A percentile compares a stretch with the other conserved stretches of the same genome.
phyloP scores from a whole-genome alignment of 2,329 filamentous ascomycete species.

The Epichloe gansuensis region DNA sequence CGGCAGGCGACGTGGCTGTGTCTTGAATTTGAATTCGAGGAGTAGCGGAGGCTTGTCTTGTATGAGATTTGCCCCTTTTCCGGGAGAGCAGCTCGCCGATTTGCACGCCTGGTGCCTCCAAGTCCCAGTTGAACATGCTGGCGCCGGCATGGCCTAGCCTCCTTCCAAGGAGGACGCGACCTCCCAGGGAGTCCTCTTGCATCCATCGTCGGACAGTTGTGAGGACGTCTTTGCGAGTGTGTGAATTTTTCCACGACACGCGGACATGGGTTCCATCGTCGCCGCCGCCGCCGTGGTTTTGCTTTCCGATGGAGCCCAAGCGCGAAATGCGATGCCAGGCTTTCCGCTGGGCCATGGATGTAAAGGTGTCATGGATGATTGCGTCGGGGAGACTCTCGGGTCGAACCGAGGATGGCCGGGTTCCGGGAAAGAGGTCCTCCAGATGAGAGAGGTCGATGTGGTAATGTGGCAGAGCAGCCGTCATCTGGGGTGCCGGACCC shows the following conservation, averaged over 20 bases:
- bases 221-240: conserved; percentile 39
- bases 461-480: conserved; percentile 9
- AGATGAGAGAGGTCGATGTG: conserved; percentile 22
- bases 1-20: conserved; percentile 5
- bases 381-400: conserved; percentile 30
- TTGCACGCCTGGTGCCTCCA: conserved; percentile 34
- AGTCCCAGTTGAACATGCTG: conserved; percentile 50
- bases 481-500: conserved; percentile 2
- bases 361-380: conserved; percentile 39
- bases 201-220: conserved; percentile 52
- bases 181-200: conserved; percentile 48
- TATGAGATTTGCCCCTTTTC: conserved; percentile 10
- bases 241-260: conserved; percentile 44
- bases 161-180: conserved; percentile 29
- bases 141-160: conserved; percentile 28
- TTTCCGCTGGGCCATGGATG: conserved; percentile 43
- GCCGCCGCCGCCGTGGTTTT: conserved; percentile 35
- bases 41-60: conserved; percentile 12
- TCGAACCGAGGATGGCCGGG: conserved; percentile 13
- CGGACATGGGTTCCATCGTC: conserved; percentile 44
- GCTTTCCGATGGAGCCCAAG: conserved; percentile 42
- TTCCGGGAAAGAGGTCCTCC: conserved; percentile 20
- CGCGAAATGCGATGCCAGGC: conserved; percentile 53
- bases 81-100: conserved; percentile 25
- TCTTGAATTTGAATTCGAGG: no score